These are phyloP conservation scores for Phialemoniopsis sp. DNA, from an alignment of 2,329 filamentous ascomycete species.

Conservation along the genomic window DNA sequence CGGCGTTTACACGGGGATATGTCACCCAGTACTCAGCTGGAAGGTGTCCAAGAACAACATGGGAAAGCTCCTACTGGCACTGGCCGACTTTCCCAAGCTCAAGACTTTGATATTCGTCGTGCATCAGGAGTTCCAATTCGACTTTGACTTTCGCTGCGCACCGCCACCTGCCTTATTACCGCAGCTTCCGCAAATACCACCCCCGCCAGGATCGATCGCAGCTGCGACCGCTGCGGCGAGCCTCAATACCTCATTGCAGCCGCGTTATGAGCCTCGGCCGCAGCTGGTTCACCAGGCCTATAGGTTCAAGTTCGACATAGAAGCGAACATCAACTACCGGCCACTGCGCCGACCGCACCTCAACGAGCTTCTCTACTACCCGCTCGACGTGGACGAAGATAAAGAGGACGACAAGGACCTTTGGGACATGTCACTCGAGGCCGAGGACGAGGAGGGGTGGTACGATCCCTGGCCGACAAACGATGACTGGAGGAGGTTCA, in stretches of 20 bases:
- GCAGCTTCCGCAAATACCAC: no score
- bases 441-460: constrained; percentile 20
- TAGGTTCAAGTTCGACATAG: constrained; percentile 42
- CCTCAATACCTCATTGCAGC: no score
- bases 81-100: constrained; percentile 34
- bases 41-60: constrained; percentile 38
- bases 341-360: constrained; percentile 32
- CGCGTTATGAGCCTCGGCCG: constrained; percentile 15
- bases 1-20: constrained; percentile 37
- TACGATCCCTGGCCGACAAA: constrained; percentile 33
- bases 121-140: constrained; percentile 43
- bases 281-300: constrained; percentile 39
- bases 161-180: constrained; percentile 6
- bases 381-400: constrained; percentile 21
- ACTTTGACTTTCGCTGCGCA: constrained; percentile 26
- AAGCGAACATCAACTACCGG: constrained; percentile 38
- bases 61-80: constrained; percentile 32
- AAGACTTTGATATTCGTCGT: constrained; percentile 38
- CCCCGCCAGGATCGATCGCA: no score
- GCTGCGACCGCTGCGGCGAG: no score
- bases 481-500: constrained; percentile 32
- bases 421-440: neutral
- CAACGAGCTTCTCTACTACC: constrained; percentile 33
- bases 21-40: constrained; percentile 39
- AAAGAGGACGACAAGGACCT: constrained; percentile 16